These are phyloP conservation scores for Penicillium riverlandense DNA, from an alignment of 495 filamentous ascomycete genomes.

Conservation along the genomic window DNA sequence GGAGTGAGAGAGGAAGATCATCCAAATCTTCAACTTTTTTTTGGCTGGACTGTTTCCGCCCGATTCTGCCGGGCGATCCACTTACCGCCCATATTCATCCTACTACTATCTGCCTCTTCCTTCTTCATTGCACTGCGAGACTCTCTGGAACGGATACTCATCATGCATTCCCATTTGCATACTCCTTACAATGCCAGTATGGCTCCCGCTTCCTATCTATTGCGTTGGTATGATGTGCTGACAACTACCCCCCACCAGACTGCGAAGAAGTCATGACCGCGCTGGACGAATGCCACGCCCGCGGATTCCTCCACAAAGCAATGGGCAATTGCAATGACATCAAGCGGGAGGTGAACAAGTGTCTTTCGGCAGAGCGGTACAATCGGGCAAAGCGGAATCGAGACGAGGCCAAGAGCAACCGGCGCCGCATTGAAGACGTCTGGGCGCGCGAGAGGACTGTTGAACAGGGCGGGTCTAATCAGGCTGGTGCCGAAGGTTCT, in stretches of 20 bases:
- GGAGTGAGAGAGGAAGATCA: constrained; percentile 8
- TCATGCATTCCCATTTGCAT: constrained; percentile 95
- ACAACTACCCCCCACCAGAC: constrained; percentile 38
- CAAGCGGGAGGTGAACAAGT: constrained; percentile 74
- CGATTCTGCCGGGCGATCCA: constrained; percentile 4
- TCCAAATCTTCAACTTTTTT: constrained; percentile 12
- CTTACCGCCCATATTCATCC: constrained; percentile 23
- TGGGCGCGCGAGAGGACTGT: constrained; percentile 60
- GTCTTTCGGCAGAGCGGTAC: constrained; percentile 69
- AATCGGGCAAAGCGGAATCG: constrained; percentile 73
- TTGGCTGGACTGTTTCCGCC: constrained; percentile 14
- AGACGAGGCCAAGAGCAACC: constrained; percentile 59
- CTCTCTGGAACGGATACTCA: neutral
- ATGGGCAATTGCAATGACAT: constrained; percentile 83
- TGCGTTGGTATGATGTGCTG: neutral
- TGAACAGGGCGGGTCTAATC: constrained; percentile 8
- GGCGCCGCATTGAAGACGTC: constrained; percentile 56
- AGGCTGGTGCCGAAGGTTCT: neutral
- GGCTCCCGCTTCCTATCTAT: constrained; percentile 6
- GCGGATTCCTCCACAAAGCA: constrained; percentile 82
- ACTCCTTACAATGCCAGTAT: constrained; percentile 83
- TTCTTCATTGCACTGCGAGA: neutral
- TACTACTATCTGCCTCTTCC: neutral
- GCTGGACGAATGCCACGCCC: constrained; percentile 92
- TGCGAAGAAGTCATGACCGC: constrained; percentile 90